A percentile compares a stretch with the other conserved stretches of the same genome.
phyloP scores from a whole-genome alignment of 257 asterid genomes.

The Penstemon barbatus region DNA sequence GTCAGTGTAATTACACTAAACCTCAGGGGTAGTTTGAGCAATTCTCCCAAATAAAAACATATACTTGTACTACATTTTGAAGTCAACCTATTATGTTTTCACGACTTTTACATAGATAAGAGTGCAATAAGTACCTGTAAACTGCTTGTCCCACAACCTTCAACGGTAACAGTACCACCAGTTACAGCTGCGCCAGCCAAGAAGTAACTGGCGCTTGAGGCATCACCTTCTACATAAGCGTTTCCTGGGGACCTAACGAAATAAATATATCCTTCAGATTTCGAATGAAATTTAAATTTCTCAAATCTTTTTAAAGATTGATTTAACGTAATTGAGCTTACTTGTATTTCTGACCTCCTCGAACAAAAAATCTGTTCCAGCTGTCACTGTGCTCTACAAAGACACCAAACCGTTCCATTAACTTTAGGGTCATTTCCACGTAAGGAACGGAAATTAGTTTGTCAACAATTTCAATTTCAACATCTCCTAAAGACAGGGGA shows the following conservation, averaged over 20 bases:
- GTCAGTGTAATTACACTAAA: background rate
- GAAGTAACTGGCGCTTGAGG: conserved; percentile 99
- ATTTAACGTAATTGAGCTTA: conserved; percentile 38
- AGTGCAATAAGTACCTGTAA: conserved; percentile 66
- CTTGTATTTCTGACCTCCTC: conserved; percentile 97
- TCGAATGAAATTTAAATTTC: conserved; percentile 10
- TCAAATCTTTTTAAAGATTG: conserved; percentile 18
- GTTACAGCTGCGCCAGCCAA: conserved; percentile 99
- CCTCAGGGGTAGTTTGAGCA: background rate
- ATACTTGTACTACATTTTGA: background rate
- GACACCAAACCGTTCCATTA: conserved; percentile 99
- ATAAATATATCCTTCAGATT: conserved; percentile 17
- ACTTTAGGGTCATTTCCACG: conserved; percentile 95
- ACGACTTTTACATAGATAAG: background rate
- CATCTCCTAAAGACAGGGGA: conserved; percentile 86
- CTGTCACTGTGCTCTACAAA: conserved; percentile 73
- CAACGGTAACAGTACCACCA: conserved; percentile 89
- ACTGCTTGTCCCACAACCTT: conserved; percentile 99
- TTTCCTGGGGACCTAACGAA: conserved; percentile 87
- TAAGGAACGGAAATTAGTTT: conserved; percentile 92
- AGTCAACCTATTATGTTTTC: background rate
- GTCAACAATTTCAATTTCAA: conserved; percentile 90
- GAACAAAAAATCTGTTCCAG: conserved; percentile 85
- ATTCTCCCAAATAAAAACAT: background rate
- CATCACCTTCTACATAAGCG: conserved; percentile 97